phyloP scores from a whole-genome alignment of 2,329 filamentous ascomycete species.

The Cordyceps tenuipes region DNA sequence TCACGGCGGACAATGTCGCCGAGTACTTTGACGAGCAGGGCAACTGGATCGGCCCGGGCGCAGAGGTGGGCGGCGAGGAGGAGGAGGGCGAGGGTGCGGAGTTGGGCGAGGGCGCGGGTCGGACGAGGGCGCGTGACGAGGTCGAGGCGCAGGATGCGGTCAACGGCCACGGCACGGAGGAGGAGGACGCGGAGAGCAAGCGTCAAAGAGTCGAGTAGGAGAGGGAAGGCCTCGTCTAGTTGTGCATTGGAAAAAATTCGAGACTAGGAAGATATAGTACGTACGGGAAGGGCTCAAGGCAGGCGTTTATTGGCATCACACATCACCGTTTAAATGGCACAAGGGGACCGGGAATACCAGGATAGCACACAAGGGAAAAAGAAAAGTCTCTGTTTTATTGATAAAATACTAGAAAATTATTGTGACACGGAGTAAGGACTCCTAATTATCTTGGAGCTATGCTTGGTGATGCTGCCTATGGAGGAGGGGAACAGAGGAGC shows the following conservation, averaged over 20 bases:
- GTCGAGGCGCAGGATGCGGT: slow-evolving; percentile 35
- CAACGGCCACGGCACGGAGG: slow-evolving; percentile 32
- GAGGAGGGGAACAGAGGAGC: not conserved
- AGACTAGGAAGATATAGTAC: not conserved
- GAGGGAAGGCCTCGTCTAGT: not conserved
- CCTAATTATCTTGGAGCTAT: not conserved
- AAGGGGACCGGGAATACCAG: not conserved
- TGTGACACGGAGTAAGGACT: not conserved
- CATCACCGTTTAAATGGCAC: not conserved
- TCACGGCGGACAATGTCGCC: slow-evolving; percentile 84
- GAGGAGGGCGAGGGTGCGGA: slow-evolving; percentile 35
- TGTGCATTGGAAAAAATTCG: not conserved
- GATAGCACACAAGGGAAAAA: not conserved
- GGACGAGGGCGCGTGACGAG: slow-evolving; percentile 46
- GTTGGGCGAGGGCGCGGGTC: slow-evolving; percentile 57
- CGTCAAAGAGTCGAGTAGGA: slow-evolving; percentile 36
- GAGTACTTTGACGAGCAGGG: slow-evolving; percentile 76
- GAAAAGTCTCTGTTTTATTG: not conserved
- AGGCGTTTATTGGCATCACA: not conserved
- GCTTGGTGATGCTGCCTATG: not conserved
- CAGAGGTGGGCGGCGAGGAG: slow-evolving; percentile 26
- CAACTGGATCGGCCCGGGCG: slow-evolving; percentile 56
- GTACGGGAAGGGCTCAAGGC: no score
- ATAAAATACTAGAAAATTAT: not conserved
- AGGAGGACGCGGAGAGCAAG: slow-evolving; percentile 37